These are phyloP conservation scores for Triticum aestivum DNA, from an alignment of 176 grass and related monocot genomes.

Conservation along the genomic window IWGSC_CS_RefSeq_v2.1 NC_057801.1:152643808-152644307, in stretches of 20 bases:
- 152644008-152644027: neutral
- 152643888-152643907: neutral
- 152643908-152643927: neutral
- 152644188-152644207: neutral
- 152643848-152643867: neutral
- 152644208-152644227: neutral
- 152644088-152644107: constrained; percentile 10
- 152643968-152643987: constrained; percentile 27
- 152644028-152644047: neutral
- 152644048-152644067: neutral
- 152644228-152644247: too few relatives aligned
- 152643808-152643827: neutral
- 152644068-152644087: neutral
- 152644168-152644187: neutral
- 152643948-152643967: constrained; percentile 16
- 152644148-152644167: neutral
- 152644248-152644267: too few relatives aligned
- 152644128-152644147: constrained; percentile 9
- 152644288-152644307: too few relatives aligned
- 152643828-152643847: neutral
- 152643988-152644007: neutral
- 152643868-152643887: neutral
- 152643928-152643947: neutral
- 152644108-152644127: constrained; percentile 49
- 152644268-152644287: too few relatives aligned